Conservation (phyloP, 164 flowering plant species). For the Aristolochia contorta region DNA sequence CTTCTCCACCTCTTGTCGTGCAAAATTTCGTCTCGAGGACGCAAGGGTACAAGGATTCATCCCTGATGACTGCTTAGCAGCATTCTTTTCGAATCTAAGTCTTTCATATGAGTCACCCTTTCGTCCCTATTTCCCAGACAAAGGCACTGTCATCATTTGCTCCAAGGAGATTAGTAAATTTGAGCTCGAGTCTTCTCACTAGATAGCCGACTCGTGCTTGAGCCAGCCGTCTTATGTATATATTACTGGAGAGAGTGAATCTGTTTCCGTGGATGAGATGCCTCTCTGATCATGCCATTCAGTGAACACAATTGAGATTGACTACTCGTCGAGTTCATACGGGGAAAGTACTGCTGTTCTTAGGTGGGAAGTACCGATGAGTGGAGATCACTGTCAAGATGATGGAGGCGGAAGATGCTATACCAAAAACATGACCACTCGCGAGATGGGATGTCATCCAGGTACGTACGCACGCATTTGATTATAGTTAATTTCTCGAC, state of each 20-base stretch:
- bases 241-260: slow-evolving; percentile 1
- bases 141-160: background rate
- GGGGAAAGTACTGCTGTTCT: too few species aligned
- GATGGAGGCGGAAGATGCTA: background rate
- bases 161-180: too few species aligned
- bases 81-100: background rate
- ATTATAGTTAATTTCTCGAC: too few species aligned
- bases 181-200: too few species aligned
- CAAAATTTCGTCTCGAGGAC: background rate
- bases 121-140: background rate
- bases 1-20: background rate
- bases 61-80: background rate
- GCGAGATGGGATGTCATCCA: background rate
- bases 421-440: background rate
- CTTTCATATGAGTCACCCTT: background rate
- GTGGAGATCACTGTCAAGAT: background rate
- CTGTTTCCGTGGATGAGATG: slow-evolving; percentile 7
- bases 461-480: too few species aligned
- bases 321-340: too few species aligned
- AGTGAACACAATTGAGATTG: background rate
- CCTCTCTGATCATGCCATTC: background rate
- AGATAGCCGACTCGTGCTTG: too few species aligned
- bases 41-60: background rate
- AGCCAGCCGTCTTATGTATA: background rate
- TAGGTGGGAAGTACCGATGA: background rate